Conservation (phyloP, 306 rosid species). For the Sicyos edulis region DNA sequence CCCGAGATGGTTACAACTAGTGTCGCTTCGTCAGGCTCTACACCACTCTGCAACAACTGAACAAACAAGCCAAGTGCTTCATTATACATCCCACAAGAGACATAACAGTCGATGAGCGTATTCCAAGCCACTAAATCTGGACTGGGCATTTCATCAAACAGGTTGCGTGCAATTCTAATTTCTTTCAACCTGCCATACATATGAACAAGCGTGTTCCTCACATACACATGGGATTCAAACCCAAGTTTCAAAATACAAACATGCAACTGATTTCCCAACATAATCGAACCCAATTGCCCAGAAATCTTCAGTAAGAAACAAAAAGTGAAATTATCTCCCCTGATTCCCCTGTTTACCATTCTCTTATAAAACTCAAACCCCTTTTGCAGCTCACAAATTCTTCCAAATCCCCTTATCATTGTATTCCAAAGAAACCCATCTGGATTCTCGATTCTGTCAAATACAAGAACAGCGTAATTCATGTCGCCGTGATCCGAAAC, state of each 20-base stretch:
- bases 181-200: constrained; percentile 54
- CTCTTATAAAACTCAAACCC: constrained; percentile 44
- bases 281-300: constrained; percentile 32
- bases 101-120: constrained; percentile 42
- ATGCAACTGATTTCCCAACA: constrained; percentile 53
- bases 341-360: constrained; percentile 34
- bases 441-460: constrained; percentile 40
- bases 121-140: constrained; percentile 75
- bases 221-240: constrained; percentile 43
- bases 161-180: constrained; percentile 32
- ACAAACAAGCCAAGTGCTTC: constrained; percentile 46
- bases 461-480: constrained; percentile 47
- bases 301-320: constrained; percentile 54
- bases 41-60: constrained; percentile 39
- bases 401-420: constrained; percentile 69
- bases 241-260: constrained; percentile 40
- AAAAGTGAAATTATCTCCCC: constrained; percentile 55
- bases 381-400: constrained; percentile 25
- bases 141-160: constrained; percentile 56
- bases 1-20: constrained; percentile 60
- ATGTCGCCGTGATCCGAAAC: constrained; percentile 35
- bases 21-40: constrained; percentile 52
- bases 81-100: constrained; percentile 32
- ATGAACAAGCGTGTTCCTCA: constrained; percentile 61
- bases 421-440: constrained; percentile 65